Base-by-base conservation (phyloP, 2,329 filamentous ascomycete genomes). In the Penicillium paneum region DNA sequence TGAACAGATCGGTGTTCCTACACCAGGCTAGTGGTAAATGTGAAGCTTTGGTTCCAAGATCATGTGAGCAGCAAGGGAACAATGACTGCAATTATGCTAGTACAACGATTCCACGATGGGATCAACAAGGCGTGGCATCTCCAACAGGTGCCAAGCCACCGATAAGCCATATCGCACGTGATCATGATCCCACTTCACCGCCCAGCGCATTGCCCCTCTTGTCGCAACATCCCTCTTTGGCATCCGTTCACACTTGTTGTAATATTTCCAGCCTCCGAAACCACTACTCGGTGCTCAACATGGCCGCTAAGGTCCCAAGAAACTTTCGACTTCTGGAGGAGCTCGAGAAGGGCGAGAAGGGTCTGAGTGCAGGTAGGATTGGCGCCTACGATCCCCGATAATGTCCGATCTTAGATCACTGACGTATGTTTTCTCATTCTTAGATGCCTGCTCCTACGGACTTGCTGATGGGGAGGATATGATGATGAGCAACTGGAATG, bases 331-430 rank as follows among this genome's bases (percentile, higher is more conserved):
- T 99, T 63, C 82, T 99, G 54, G 94, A 97, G 75, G 94, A 99
- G 85, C 83, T 99, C 19, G 94, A 99, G 80, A 97, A 97, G 80
- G 94, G 94, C 70, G 94, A 99, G 80, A 99, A 99, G 78, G 94
- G 94, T 58, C 83, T 94, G 60, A 93, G 94, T 70, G 91, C 93
- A 74, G 90, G 91, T 76, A 54, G 56, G 64, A 64, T 53, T 56
- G 42, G 46, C 31, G 46, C 13, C 39, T 43, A 35, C 31, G 17
- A 35, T 54, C 47, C 36, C 35, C 52, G 28, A 54, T 39, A 31
- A 48, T 50, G 49, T 40, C 49, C 28, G 54, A 59, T 55, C 43
- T 41, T 21, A 15, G 28, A 45, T 34, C 38, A 44, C 65, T 71
- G 55, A 75, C 60, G 19, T 53, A 55, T 45, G 55, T 41, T 41